These are phyloP conservation scores for Porcisia hertigi DNA, from an alignment of 208 protist species.

Conservation along the genomic window DNA sequence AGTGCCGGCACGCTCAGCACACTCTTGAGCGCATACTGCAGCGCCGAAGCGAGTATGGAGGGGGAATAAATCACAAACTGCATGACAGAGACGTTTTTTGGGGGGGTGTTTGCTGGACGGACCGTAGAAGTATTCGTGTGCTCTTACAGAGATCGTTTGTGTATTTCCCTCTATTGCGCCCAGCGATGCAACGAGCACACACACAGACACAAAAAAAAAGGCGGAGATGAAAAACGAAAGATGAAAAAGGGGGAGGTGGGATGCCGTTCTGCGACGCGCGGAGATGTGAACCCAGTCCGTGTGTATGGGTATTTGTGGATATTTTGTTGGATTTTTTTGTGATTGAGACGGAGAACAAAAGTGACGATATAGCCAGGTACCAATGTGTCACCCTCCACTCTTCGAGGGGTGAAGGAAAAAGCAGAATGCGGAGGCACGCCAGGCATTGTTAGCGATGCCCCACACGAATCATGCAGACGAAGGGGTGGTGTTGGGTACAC, in stretches of 20 bases:
- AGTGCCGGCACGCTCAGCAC: slow-evolving; percentile 18
- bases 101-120: too few species aligned
- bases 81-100: slow-evolving; percentile 2
- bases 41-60: slow-evolving; percentile 34
- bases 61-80: slow-evolving; percentile 27
- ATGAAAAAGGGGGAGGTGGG: not conserved
- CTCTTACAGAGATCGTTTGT: too few species aligned
- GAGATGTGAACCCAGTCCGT: not conserved
- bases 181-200: slow-evolving; percentile 6
- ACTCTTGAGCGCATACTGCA: slow-evolving; percentile 32
- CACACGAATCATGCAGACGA: too few species aligned
- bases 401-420: not conserved
- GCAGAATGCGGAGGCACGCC: not conserved
- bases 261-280: not conserved
- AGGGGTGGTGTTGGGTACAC: too few species aligned
- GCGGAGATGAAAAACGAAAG: not conserved
- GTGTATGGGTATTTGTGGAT: not conserved
- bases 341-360: too few species aligned
- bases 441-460: not conserved
- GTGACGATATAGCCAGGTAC: too few species aligned
- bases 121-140: too few species aligned
- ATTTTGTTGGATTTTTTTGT: too few species aligned
- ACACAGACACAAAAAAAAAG: slow-evolving; percentile 6
- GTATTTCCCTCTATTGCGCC: not conserved
- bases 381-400: too few species aligned